Base-by-base conservation (phyloP, 345 rosid species). In the Xanthoceras sorbifolium region DNA sequence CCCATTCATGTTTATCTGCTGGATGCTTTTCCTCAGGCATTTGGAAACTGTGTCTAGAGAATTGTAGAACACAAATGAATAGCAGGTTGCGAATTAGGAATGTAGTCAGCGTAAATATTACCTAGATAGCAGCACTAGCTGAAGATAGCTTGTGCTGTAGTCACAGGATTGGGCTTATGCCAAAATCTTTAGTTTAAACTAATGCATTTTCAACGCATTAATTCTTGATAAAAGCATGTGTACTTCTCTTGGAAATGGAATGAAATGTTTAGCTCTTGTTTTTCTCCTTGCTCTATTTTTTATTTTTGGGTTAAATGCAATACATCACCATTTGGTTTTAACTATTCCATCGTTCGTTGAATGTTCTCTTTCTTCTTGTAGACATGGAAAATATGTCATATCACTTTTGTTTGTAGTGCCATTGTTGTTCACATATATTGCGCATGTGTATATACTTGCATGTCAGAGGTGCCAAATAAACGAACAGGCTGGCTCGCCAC, bases 141-240 rank as follows among this genome's bases (percentile, higher is more conserved):
- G 91, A 88, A 83, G 91, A 86, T 83, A 85, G 91, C 82, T n/a
- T 80, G 34, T 80, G 89, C 79, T 76, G 87, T 82, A 9, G 64
- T 29, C 63, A 7, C 44, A 36, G 3, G 67, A 42, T 40, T 31
- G 72, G 54, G 42, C 59, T 60, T 67, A 70, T 66, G 50, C 26
- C 71, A 32, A 71, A 79, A 64, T 52, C 62, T 74, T 42, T 34
- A 77, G 38, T 57, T 23, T 48, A 69, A 77, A 38, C 26, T 23
- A 22, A 63, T 15, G 64, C 22, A 75, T 78, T 34, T 40, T 72
- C 44, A 28, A 29, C 42, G 40, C 60, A 61, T 31, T 69, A 10
- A 23, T 52, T 57, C 32, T 28, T 32, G 23, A 46, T 44, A 63
- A 18, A 26, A 26, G 44, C 26, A 14, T 18, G 60, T 71, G 18